Evolutionary conservation across 108 stramenopile species (phyloP).

Genomic region (Nitzschia sp.): DNA sequence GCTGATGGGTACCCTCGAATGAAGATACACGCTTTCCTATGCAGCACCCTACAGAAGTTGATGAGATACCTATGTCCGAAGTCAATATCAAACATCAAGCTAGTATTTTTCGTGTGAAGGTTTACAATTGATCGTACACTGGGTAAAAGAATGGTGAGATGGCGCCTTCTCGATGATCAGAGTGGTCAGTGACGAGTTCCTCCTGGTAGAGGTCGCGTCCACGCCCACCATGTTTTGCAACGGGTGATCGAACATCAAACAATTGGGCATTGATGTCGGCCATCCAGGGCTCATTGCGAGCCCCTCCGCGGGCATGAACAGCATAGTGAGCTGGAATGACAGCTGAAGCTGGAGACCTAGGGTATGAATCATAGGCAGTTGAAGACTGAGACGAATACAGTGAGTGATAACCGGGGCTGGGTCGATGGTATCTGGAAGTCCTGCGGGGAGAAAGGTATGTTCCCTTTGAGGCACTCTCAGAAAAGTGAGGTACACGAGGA

Average conservation of each 20-base stretch:
- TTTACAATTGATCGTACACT: not conserved
- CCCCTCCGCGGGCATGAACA: not conserved
- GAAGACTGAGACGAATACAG: not conserved
- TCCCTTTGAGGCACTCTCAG: not conserved
- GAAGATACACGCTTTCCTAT: too few relatives aligned
- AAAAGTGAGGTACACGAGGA: not conserved
- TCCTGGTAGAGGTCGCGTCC: constrained; percentile 50
- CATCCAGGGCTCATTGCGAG: not conserved
- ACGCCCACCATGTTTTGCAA: constrained; percentile 2
- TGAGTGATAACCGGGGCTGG: not conserved
- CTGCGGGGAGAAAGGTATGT: not conserved
- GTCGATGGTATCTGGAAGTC: not conserved
- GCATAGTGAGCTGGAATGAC: constrained; percentile 1
- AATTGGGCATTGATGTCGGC: not conserved
- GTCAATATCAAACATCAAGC: too few relatives aligned
- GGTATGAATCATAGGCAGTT: not conserved
- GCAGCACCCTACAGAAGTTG: too few relatives aligned
- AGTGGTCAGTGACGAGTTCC: constrained; percentile 41
- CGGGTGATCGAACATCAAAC: not conserved
- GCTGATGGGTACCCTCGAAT: constrained; percentile 27
- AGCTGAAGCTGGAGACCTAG: constrained; percentile 5
- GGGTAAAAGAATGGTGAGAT: constrained; percentile 4
- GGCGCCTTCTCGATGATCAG: constrained; percentile 11
- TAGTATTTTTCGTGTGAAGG: not conserved
- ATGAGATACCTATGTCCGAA: too few relatives aligned